A percentile compares a stretch with the other conserved stretches of the same genome.
Evolutionary conservation across 2,329 filamentous ascomycete species (phyloP).

Genomic region (Graphilbum fragrans): DNA sequence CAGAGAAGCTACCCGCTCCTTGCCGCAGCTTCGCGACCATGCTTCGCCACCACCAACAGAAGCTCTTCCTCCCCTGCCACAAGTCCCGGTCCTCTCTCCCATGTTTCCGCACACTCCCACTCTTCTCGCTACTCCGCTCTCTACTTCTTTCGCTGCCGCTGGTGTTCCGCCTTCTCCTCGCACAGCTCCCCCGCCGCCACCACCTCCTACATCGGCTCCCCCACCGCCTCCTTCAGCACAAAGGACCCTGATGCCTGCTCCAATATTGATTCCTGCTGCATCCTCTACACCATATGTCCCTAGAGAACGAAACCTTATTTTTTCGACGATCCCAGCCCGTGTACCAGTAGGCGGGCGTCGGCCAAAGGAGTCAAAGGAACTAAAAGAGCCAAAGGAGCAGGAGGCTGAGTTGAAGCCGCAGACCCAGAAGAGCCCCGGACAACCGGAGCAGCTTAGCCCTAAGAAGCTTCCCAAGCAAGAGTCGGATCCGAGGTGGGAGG

Average conservation of each 20-base stretch:
- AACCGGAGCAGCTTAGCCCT: not conserved
- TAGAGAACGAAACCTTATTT: not conserved
- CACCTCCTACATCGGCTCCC: not conserved
- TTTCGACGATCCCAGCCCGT: not conserved
- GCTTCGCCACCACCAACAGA: slow-evolving; percentile 3
- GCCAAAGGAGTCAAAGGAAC: no score
- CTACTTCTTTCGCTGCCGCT: not conserved
- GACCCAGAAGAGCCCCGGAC: not conserved
- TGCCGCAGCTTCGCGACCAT: slow-evolving; percentile 7
- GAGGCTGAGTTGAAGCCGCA: not conserved
- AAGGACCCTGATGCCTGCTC: not conserved
- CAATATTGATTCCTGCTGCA: not conserved
- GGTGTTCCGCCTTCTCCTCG: not conserved
- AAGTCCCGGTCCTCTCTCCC: slow-evolving; percentile 1
- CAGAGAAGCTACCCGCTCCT: slow-evolving; percentile 6
- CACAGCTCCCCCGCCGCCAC: slow-evolving; percentile 1
- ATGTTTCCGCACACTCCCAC: slow-evolving; percentile 1
- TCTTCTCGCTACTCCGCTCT: not conserved
- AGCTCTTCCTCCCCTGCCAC: slow-evolving; percentile 8
- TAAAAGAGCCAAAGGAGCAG: no score
- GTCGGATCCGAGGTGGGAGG: not conserved
- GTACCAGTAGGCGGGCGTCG: not conserved
- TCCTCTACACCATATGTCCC: no score
- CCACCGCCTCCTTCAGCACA: not conserved
- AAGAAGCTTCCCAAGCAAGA: not conserved